Percentiles rank a stretch among this genome's conserved stretches.
Evolutionary conservation across 345 rosid species (phyloP).

Genomic region (Turnera subulata): DNA sequence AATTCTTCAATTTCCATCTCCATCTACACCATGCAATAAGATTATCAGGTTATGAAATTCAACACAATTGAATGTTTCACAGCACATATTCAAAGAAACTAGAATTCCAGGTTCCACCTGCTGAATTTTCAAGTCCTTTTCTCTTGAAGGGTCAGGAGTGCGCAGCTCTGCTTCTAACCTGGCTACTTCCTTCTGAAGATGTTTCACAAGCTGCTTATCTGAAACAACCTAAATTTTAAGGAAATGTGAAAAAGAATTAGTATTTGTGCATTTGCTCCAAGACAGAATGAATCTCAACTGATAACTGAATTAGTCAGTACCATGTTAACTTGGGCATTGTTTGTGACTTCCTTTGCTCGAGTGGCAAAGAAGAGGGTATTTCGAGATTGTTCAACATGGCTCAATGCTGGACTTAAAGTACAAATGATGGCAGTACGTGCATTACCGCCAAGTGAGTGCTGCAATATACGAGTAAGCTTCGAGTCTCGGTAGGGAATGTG

Average conservation of each 20-base stretch:
- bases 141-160: slow-evolving; percentile 87
- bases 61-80: not conserved
- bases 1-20: slow-evolving; percentile 93
- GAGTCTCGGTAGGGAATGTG: slow-evolving; percentile 97
- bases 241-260: not conserved
- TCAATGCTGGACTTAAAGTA: slow-evolving; percentile 86
- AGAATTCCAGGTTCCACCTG: slow-evolving; percentile 40
- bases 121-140: slow-evolving; percentile 83
- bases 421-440: slow-evolving; percentile 98
- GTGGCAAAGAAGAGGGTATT: slow-evolving; percentile 94
- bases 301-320: slow-evolving; percentile 36
- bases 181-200: slow-evolving; percentile 98
- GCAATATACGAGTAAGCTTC: slow-evolving; percentile 93
- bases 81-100: no score
- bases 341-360: slow-evolving; percentile 98
- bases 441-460: slow-evolving; percentile 99
- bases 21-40: slow-evolving; percentile 49
- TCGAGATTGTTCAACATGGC: slow-evolving; percentile 95
- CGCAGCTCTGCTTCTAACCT: slow-evolving; percentile 95
- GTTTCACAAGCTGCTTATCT: slow-evolving; percentile 94
- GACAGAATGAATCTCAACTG: not conserved
- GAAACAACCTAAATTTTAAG: slow-evolving; percentile 67
- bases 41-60: slow-evolving; percentile 1
- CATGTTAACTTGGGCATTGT: slow-evolving; percentile 98
- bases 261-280: not conserved